Conservation (phyloP, 2,329 filamentous ascomycete species). For the Blastomyces gilchristii region DNA sequence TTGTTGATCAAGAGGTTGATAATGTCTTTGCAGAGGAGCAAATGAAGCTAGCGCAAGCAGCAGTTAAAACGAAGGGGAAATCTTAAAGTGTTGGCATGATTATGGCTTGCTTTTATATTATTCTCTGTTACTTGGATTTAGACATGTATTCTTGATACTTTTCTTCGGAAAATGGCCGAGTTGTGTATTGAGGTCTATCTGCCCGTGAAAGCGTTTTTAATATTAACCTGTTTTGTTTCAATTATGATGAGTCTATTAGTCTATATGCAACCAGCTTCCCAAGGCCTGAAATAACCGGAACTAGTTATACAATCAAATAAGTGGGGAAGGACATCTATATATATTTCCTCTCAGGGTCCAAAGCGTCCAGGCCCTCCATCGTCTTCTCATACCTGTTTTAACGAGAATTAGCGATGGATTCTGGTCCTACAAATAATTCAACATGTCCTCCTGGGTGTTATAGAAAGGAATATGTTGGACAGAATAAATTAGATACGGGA, state of each 20-base stretch:
- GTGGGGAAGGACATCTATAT: slow-evolving; percentile 43
- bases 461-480: neutral
- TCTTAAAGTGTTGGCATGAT: neutral
- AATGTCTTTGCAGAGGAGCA: slow-evolving; percentile 56
- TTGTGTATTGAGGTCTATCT: neutral
- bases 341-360: slow-evolving; percentile 78
- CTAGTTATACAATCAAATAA: neutral
- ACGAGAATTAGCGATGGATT: slow-evolving; percentile 12
- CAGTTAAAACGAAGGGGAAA: neutral
- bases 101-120: neutral
- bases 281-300: neutral
- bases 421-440: slow-evolving; percentile 1
- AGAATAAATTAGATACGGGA: slow-evolving; percentile 12
- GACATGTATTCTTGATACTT: neutral
- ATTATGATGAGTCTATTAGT: neutral
- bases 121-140: neutral
- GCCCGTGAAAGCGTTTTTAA: neutral
- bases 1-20: slow-evolving; percentile 64
- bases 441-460: neutral
- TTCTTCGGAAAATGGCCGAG: neutral
- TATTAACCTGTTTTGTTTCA: neutral
- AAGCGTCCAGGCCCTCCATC: slow-evolving; percentile 69
- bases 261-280: neutral
- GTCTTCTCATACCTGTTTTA: slow-evolving; percentile 69
- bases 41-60: slow-evolving; percentile 25